Percentiles rank a stretch among this genome's conserved stretches.
These are phyloP conservation scores for Brassica carinata DNA, from an alignment of 345 rosid species.

Conservation along the genomic window DNA sequence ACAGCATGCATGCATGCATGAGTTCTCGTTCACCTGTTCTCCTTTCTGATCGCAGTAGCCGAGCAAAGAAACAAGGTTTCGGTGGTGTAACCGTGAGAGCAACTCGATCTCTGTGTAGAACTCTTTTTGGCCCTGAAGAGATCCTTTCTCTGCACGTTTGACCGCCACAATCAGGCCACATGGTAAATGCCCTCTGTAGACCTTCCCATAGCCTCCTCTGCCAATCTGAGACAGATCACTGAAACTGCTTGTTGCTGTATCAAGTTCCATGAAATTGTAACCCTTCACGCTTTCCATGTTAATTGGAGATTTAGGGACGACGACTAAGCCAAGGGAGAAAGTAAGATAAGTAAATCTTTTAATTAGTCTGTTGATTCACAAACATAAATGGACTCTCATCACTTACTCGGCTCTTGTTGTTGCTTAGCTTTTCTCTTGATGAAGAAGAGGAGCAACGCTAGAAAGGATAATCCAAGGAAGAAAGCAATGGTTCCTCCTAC, in stretches of 20 bases:
- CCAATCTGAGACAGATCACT: constrained; percentile 42
- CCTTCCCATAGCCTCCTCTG: constrained; percentile 61
- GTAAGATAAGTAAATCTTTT: neutral
- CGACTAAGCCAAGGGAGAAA: constrained; percentile 20
- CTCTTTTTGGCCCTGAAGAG: constrained; percentile 53
- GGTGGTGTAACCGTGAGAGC: constrained; percentile 56
- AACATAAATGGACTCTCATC: neutral
- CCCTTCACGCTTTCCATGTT: constrained; percentile 47
- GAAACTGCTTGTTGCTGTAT: constrained; percentile 48
- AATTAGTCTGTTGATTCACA: neutral
- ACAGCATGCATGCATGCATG: neutral
- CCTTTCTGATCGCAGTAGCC: constrained; percentile 57
- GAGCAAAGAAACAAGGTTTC: constrained; percentile 59
- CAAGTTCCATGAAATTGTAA: constrained; percentile 49
- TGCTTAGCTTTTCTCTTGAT: constrained; percentile 15
- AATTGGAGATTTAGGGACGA: constrained; percentile 34
- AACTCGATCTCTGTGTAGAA: constrained; percentile 58
- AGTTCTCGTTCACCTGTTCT: constrained; percentile 44
- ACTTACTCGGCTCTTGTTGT: constrained; percentile 32
- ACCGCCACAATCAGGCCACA: constrained; percentile 53
- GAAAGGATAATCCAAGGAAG: constrained; percentile 23
- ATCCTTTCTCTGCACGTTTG: constrained; percentile 51
- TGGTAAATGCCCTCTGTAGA: constrained; percentile 54
- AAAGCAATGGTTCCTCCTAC: constrained; percentile 28
- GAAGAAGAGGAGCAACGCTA: constrained; percentile 14